These are phyloP conservation scores for Pichia paraexigua DNA, from an alignment of 805 yeast species.

Conservation along the genomic window DNA sequence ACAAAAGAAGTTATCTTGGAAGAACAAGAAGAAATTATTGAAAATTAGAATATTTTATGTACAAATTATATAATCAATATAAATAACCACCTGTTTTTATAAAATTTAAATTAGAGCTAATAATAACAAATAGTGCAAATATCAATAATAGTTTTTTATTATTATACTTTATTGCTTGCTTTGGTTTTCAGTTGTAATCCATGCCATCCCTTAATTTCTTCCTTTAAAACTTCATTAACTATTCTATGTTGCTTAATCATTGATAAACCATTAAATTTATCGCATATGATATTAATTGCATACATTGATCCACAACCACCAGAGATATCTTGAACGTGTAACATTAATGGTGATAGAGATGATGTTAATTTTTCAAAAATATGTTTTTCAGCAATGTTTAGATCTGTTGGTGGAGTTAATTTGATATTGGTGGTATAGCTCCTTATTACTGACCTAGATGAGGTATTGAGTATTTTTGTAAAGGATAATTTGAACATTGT, in stretches of 20 bases:
- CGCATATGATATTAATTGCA: slow-evolving; percentile 70
- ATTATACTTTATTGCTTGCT: slow-evolving; percentile 26
- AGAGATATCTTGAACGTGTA: slow-evolving; percentile 73
- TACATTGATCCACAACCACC: slow-evolving; percentile 99
- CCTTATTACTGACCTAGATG: background rate
- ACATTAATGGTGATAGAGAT: slow-evolving; percentile 50
- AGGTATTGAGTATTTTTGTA: background rate
- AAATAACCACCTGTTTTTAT: background rate
- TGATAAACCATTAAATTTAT: slow-evolving; percentile 66
- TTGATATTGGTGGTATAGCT: slow-evolving; percentile 1
- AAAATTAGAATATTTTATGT: slow-evolving; percentile 15
- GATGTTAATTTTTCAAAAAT: slow-evolving; percentile 48
- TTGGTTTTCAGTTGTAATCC: slow-evolving; percentile 83
- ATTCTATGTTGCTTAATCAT: slow-evolving; percentile 89
- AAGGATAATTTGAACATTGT: background rate
- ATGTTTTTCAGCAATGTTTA: slow-evolving; percentile 39
- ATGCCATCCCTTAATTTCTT: slow-evolving; percentile 89
- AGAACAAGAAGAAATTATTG: slow-evolving; percentile 64
- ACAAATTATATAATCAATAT: background rate
- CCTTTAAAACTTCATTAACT: slow-evolving; percentile 73
- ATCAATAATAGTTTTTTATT: background rate
- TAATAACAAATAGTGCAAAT: background rate
- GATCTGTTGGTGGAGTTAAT: slow-evolving; percentile 16
- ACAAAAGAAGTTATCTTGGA: slow-evolving; percentile 67
- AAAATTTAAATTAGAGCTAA: background rate